phyloP scores from a whole-genome alignment of 441 rosid genomes.

The Populus hybrid region DNA sequence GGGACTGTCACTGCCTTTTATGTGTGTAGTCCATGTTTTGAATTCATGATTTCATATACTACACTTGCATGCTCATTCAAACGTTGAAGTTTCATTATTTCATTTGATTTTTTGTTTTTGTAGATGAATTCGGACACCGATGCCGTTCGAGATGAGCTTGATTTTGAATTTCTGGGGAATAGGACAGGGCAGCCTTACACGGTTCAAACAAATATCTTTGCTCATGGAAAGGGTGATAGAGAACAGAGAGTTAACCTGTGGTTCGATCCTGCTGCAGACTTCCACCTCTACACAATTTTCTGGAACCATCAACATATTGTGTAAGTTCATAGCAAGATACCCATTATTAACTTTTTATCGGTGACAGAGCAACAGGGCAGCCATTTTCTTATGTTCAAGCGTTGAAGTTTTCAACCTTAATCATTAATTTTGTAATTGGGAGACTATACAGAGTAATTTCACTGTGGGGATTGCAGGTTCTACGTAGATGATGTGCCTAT shows the following conservation, averaged over 20 bases:
- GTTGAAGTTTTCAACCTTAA: background rate
- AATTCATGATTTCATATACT: too few relatives aligned
- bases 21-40: slow-evolving; percentile 33
- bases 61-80: background rate
- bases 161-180: slow-evolving; percentile 90
- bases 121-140: slow-evolving; percentile 84
- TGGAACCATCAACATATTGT: slow-evolving; percentile 72
- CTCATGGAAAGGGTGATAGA: slow-evolving; percentile 75
- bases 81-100: background rate
- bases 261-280: slow-evolving; percentile 88
- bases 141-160: slow-evolving; percentile 80
- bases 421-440: too few relatives aligned
- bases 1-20: slow-evolving; percentile 97
- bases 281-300: slow-evolving; percentile 59
- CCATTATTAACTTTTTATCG: too few relatives aligned
- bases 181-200: slow-evolving; percentile 78
- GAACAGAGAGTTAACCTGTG: slow-evolving; percentile 88
- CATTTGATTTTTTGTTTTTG: background rate
- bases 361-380: too few relatives aligned
- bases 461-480: slow-evolving; percentile 46
- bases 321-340: slow-evolving; percentile 36
- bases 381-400: background rate
- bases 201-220: slow-evolving; percentile 83
- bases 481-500: slow-evolving; percentile 71
- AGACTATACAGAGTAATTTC: too few relatives aligned